Conservation (phyloP, 495 filamentous ascomycete species). For the Aspergillus haitiensis region DNA sequence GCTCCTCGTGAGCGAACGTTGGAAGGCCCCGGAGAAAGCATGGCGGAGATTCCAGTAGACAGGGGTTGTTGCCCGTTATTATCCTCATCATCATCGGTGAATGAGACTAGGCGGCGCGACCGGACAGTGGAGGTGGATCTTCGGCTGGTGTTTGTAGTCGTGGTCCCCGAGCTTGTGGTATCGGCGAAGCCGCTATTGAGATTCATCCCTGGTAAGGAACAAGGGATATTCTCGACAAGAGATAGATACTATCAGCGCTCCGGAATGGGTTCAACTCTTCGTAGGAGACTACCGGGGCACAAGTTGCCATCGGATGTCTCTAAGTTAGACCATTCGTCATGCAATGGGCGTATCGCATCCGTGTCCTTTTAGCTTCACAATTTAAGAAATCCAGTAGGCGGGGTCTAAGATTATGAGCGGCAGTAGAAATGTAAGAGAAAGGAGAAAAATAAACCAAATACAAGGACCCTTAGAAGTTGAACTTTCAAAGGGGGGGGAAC, state of each 20-base stretch:
- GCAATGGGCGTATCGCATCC: conserved; percentile 40
- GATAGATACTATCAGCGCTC: conserved; percentile 29
- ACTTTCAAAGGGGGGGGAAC: neutral
- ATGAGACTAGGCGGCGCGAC: conserved; percentile 47
- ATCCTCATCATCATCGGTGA: conserved; percentile 41
- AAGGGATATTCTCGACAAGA: conserved; percentile 22
- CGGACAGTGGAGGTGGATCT: conserved; percentile 42
- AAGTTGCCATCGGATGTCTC: conserved; percentile 45
- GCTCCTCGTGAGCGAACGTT: conserved; percentile 40
- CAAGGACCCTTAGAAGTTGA: neutral
- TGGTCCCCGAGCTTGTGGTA: conserved; percentile 37
- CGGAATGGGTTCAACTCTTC: conserved; percentile 19
- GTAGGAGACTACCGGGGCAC: conserved; percentile 41
- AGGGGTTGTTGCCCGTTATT: conserved; percentile 33
- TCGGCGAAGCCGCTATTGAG: conserved; percentile 43
- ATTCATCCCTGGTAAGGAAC: conserved; percentile 46
- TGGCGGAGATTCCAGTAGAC: conserved; percentile 37
- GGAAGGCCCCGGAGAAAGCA: conserved; percentile 28
- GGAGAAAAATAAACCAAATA: neutral
- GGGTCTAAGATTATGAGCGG: conserved; percentile 10
- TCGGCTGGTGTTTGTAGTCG: conserved; percentile 33
- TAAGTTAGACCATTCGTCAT: conserved; percentile 49
- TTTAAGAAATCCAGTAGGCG: conserved; percentile 1
- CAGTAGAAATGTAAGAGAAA: neutral
- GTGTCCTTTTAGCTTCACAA: conserved; percentile 26